A percentile compares a stretch with the other conserved stretches of the same genome.
Evolutionary conservation across 345 rosid species (phyloP).

Genomic region (Erysimum cheiranthoides): DNA sequence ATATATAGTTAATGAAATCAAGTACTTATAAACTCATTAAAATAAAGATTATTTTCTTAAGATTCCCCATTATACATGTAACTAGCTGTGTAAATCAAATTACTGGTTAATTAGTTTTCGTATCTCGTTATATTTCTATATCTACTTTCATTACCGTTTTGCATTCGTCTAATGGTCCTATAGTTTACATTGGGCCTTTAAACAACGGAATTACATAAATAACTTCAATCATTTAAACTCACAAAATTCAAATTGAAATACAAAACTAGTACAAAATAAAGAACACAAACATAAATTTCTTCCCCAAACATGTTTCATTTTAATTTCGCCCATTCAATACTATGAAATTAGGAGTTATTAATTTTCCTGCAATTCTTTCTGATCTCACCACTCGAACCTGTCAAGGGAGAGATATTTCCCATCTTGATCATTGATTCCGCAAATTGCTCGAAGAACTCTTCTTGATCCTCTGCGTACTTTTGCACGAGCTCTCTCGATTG

Average conservation of each 20-base stretch:
- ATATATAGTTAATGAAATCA: neutral
- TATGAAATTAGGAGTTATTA: constrained; percentile 54
- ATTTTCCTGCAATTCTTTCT: constrained; percentile 78
- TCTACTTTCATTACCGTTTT: neutral
- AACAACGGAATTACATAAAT: neutral
- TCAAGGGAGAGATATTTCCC: constrained; percentile 90
- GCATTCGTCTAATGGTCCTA: neutral
- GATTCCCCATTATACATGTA: neutral
- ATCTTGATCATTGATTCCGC: constrained; percentile 86
- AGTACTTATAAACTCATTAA: neutral
- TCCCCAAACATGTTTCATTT: neutral
- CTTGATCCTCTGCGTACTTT: constrained; percentile 68
- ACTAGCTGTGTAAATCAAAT: neutral
- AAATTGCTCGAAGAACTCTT: constrained; percentile 74
- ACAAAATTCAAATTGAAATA: neutral
- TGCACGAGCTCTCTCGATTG: constrained; percentile 67
- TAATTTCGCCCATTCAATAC: neutral
- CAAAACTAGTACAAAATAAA: constrained; percentile 5
- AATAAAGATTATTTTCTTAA: neutral
- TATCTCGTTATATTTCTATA: neutral
- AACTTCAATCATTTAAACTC: neutral
- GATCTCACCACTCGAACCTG: constrained; percentile 76
- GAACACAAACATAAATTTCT: constrained; percentile 17
- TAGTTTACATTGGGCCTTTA: neutral
- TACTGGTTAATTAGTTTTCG: neutral